Evolutionary conservation across 2,329 filamentous ascomycete species (phyloP).

Genomic region (Paraconiothyrium sp.): DNA sequence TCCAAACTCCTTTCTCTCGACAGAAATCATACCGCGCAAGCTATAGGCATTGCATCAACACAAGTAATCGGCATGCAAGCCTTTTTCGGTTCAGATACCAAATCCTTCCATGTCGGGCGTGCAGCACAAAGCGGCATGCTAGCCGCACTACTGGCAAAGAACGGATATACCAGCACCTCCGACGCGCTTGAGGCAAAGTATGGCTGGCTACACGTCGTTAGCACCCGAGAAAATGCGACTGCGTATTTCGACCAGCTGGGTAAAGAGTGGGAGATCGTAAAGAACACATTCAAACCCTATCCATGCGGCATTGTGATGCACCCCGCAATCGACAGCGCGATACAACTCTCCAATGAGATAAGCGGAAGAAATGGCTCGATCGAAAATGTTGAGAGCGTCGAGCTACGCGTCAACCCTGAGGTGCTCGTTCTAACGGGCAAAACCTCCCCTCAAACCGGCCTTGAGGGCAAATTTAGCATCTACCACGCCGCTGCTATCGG

Average conservation of each 20-base stretch:
- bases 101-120: constrained; percentile 64
- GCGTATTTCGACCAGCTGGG: constrained; percentile 51
- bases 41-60: constrained; percentile 63
- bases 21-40: constrained; percentile 55
- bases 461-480: constrained; percentile 66
- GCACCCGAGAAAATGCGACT: constrained; percentile 53
- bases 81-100: constrained; percentile 66
- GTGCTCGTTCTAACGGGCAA: constrained; percentile 65
- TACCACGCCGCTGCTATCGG: constrained; percentile 64
- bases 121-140: constrained; percentile 63
- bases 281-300: constrained; percentile 66
- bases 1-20: constrained; percentile 58
- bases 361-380: constrained; percentile 38
- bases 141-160: constrained; percentile 56
- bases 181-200: constrained; percentile 62
- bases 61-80: constrained; percentile 64
- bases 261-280: constrained; percentile 61
- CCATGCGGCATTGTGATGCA: constrained; percentile 68
- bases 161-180: constrained; percentile 61
- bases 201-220: constrained; percentile 64
- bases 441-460: constrained; percentile 58
- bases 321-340: constrained; percentile 63
- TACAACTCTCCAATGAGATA: constrained; percentile 57
- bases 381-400: constrained; percentile 58
- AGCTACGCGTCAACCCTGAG: constrained; percentile 60